These are phyloP conservation scores for Cladorrhinum sp. DNA, from an alignment of 2,329 filamentous ascomycete species.

Conservation along the genomic window DNA sequence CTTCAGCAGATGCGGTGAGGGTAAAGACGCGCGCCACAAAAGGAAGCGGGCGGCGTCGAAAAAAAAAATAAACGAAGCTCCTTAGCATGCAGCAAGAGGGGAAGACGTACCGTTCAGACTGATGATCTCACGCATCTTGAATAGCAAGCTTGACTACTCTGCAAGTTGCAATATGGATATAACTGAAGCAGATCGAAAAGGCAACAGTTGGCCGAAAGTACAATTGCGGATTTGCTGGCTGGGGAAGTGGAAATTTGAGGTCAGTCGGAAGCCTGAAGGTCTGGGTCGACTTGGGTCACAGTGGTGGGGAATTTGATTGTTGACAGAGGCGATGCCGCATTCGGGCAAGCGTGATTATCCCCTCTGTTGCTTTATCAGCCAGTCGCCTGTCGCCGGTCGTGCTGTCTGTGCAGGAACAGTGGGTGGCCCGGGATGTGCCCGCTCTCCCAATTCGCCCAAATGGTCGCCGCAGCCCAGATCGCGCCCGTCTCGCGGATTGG, in stretches of 20 bases:
- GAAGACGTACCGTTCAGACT: constrained; percentile 30
- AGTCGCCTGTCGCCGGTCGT: constrained; percentile 14
- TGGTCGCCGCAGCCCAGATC: background rate
- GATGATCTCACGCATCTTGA: constrained; percentile 32
- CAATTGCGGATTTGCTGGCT: constrained; percentile 22
- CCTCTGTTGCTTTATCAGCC: constrained; percentile 23
- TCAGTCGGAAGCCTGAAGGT: constrained; percentile 27
- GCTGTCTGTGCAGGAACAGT: background rate
- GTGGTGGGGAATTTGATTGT: constrained; percentile 32
- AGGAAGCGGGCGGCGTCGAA: constrained; percentile 4
- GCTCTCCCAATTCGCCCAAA: background rate
- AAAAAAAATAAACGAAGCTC: constrained; percentile 9
- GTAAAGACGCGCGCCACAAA: constrained; percentile 14
- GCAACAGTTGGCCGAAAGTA: constrained; percentile 19
- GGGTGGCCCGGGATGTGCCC: background rate
- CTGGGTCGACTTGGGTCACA: constrained; percentile 18
- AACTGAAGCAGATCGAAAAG: constrained; percentile 14
- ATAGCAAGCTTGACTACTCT: constrained; percentile 9
- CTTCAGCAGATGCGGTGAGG: constrained; percentile 23
- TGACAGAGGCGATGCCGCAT: constrained; percentile 25
- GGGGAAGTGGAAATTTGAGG: constrained; percentile 29
- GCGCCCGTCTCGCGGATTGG: constrained; percentile 1
- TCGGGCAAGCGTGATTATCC: constrained; percentile 22
- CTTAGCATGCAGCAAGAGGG: background rate
- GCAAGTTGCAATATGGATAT: constrained; percentile 22